A percentile compares a stretch with the other conserved stretches of the same genome.
Evolutionary conservation across 2,329 filamentous ascomycete species (phyloP).

Genomic region (Sporothrix luriei): DNA sequence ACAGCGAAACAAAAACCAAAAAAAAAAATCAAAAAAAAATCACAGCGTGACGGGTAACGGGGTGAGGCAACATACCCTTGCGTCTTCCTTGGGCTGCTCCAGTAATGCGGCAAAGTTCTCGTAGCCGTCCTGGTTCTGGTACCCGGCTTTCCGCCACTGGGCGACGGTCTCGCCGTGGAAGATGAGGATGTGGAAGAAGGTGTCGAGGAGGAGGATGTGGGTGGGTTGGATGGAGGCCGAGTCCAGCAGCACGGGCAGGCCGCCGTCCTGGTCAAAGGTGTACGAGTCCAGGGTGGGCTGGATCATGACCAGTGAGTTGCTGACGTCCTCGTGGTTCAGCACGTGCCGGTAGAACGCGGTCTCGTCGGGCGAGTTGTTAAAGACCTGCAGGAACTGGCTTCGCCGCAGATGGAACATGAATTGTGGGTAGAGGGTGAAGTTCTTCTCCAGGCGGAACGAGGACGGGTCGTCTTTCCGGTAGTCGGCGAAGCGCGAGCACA

Average conservation of each 20-base stretch:
- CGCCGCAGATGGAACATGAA: constrained; percentile 99
- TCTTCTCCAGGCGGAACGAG: constrained; percentile 96
- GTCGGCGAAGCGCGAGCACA: constrained; percentile 95
- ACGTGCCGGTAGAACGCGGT: constrained; percentile 99
- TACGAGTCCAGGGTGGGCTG: constrained; percentile 97
- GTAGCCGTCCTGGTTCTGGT: constrained; percentile 97
- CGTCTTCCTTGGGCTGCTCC: constrained; percentile 94
- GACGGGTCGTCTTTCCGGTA: constrained; percentile 98
- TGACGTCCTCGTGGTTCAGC: constrained; percentile 93
- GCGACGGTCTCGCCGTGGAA: constrained; percentile 98
- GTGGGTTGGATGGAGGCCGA: constrained; percentile 94
- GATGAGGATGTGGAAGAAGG: constrained; percentile 99
- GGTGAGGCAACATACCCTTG: constrained; percentile 54
- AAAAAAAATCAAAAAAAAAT: not conserved
- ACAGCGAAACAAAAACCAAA: not conserved
- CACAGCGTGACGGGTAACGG: too few species aligned
- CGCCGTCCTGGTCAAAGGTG: constrained; percentile 92
- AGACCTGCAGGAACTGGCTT: constrained; percentile 97
- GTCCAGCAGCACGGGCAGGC: constrained; percentile 90
- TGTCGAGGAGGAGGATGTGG: constrained; percentile 91
- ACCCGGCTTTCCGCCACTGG: constrained; percentile 96
- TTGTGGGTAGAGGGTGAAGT: constrained; percentile 97
- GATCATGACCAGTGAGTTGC: constrained; percentile 98
- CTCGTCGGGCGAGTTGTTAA: constrained; percentile 99
- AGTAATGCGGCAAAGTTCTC: constrained; percentile 90